phyloP scores from a whole-genome alignment of 2,329 filamentous ascomycete species.

The Paraphoma chrysanthemicola region DNA sequence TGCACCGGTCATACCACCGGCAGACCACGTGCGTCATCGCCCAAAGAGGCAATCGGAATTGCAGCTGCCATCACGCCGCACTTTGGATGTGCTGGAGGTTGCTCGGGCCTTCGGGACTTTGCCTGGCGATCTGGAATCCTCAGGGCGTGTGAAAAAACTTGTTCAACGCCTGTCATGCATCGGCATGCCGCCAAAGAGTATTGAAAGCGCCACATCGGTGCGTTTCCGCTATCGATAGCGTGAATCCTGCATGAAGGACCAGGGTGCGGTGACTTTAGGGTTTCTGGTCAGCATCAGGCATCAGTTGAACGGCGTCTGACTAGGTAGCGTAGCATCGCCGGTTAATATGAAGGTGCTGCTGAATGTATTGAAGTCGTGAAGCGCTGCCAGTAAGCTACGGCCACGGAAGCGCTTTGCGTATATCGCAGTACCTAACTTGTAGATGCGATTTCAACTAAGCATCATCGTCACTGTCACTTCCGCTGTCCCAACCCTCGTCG shows the following conservation, averaged over 20 bases:
- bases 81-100: background rate
- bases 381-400: background rate
- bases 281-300: conserved; percentile 11
- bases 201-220: conserved; percentile 24
- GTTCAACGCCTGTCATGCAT: conserved; percentile 8
- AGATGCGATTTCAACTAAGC: conserved; percentile 50
- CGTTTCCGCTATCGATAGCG: conserved; percentile 28
- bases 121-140: background rate
- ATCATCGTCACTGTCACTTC: conserved; percentile 67
- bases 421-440: too few relatives aligned
- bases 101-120: background rate
- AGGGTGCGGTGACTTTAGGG: conserved; percentile 4
- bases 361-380: conserved; percentile 18
- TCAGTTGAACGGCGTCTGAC: background rate
- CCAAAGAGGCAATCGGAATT: background rate
- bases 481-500: conserved; percentile 84
- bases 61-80: background rate
- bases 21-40: conserved; percentile 5
- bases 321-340: background rate
- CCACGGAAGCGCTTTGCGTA: background rate
- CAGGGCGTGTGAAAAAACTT: conserved; percentile 1
- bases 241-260: conserved; percentile 17
- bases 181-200: conserved; percentile 21
- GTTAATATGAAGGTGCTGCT: conserved; percentile 1
- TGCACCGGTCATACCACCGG: background rate